Evolutionary conservation across 2,329 filamentous ascomycete species (phyloP).

Genomic region (Thermomyces lanuginosus): DNA sequence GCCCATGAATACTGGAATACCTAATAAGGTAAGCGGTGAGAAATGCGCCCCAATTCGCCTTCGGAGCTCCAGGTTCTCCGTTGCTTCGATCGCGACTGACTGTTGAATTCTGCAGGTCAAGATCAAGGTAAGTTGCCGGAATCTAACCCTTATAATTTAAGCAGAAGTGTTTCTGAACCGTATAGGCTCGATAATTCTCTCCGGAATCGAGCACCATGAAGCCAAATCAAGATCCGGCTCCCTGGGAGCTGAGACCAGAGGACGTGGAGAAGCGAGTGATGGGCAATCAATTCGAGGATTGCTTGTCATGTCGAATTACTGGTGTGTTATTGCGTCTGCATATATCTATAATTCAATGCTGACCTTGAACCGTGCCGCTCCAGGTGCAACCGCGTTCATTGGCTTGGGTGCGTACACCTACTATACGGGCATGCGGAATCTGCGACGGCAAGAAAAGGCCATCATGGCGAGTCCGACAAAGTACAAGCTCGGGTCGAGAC

Average conservation of each 20-base stretch:
- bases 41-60: too few species aligned
- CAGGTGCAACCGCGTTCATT: conserved; percentile 59
- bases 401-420: conserved; percentile 66
- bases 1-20: too few species aligned
- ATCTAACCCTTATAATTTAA: too few species aligned
- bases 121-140: too few species aligned
- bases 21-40: too few species aligned
- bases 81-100: too few species aligned
- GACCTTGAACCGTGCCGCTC: conserved; percentile 1
- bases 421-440: conserved; percentile 54
- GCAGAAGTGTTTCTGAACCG: too few species aligned
- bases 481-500: conserved; percentile 56
- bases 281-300: conserved; percentile 40
- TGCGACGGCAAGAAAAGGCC: conserved; percentile 43
- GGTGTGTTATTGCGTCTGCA: conserved; percentile 41
- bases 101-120: too few species aligned
- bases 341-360: not conserved
- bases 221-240: conserved; percentile 28
- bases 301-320: conserved; percentile 52
- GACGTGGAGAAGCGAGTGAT: conserved; percentile 42
- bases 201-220: too few species aligned
- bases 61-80: too few species aligned
- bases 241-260: conserved; percentile 39
- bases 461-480: conserved; percentile 54
- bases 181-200: too few species aligned